phyloP scores from a whole-genome alignment of 148 eudicot species.

The Camellia lanceoleosa region DNA sequence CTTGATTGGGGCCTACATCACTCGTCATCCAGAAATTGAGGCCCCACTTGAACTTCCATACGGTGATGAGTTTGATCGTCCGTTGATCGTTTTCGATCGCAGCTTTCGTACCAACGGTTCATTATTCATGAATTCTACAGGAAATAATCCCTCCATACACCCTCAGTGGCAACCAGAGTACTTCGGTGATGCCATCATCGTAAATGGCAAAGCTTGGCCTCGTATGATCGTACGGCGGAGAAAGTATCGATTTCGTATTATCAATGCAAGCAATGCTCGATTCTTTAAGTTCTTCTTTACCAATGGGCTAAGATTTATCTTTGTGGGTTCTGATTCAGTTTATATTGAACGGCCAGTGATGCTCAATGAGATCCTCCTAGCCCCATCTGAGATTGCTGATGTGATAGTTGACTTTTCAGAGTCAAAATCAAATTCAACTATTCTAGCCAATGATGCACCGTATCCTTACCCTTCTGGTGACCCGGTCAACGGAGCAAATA shows the following conservation, averaged over 20 bases:
- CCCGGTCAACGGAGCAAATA: slow-evolving; percentile 51
- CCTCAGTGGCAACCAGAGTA: too few species aligned
- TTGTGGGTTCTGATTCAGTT: slow-evolving; percentile 62
- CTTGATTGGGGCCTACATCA: slow-evolving; percentile 60
- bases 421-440: slow-evolving; percentile 34
- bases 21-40: slow-evolving; percentile 59
- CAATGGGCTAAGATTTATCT: slow-evolving; percentile 50
- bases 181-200: slow-evolving; percentile 21
- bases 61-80: slow-evolving; percentile 56
- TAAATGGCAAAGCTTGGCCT: slow-evolving; percentile 94
- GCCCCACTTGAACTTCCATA: slow-evolving; percentile 50
- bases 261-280: slow-evolving; percentile 77
- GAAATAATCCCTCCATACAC: too few species aligned
- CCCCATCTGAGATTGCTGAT: slow-evolving; percentile 78
- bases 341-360: slow-evolving; percentile 40
- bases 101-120: too few species aligned
- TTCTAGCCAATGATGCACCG: slow-evolving; percentile 52
- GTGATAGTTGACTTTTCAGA: slow-evolving; percentile 64
- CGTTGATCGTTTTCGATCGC: slow-evolving; percentile 58
- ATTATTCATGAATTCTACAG: too few species aligned
- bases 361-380: slow-evolving; percentile 34
- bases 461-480: slow-evolving; percentile 81
- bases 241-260: slow-evolving; percentile 67
- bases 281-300: slow-evolving; percentile 53
- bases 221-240: slow-evolving; percentile 58